Evolutionary conservation across 371 early-diverging fungal species (phyloP).

Genomic region (Polyrhizophydium stewartii): DNA sequence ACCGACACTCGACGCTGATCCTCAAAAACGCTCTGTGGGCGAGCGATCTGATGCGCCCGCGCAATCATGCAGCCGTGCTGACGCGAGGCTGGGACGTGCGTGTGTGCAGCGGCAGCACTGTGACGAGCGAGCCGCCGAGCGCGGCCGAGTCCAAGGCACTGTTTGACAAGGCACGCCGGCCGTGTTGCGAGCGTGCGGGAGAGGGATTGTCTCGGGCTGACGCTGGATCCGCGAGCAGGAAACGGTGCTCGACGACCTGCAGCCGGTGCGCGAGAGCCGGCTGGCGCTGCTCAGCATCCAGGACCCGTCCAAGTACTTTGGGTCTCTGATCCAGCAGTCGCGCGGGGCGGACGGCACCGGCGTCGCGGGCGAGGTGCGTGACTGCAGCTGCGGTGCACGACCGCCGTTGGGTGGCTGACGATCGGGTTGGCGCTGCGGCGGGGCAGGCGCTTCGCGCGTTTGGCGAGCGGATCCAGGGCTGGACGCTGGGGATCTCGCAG

Average conservation of each 20-base stretch:
- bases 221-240: neutral
- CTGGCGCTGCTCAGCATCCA: neutral
- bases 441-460: too few species aligned
- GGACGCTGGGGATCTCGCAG: neutral
- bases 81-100: too few species aligned
- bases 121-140: neutral
- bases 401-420: too few species aligned
- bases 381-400: too few species aligned
- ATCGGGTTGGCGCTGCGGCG: too few species aligned
- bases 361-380: too few species aligned
- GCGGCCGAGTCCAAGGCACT: neutral
- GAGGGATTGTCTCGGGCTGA: neutral
- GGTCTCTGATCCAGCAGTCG: neutral
- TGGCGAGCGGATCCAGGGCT: too few species aligned
- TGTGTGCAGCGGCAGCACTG: too few species aligned
- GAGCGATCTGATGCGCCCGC: too few species aligned
- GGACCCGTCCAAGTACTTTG: neutral
- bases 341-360: too few species aligned
- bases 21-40: slow-evolving; percentile 42
- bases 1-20: slow-evolving; percentile 85
- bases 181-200: neutral
- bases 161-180: neutral
- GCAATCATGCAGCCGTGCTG: too few species aligned
- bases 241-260: neutral
- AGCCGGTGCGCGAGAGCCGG: neutral